Percentiles rank a stretch among this genome's conserved stretches.
Evolutionary conservation across 225 moss, liverwort and hornwort genomes (phyloP).

Genomic region (Pleurozium schreberi): DNA sequence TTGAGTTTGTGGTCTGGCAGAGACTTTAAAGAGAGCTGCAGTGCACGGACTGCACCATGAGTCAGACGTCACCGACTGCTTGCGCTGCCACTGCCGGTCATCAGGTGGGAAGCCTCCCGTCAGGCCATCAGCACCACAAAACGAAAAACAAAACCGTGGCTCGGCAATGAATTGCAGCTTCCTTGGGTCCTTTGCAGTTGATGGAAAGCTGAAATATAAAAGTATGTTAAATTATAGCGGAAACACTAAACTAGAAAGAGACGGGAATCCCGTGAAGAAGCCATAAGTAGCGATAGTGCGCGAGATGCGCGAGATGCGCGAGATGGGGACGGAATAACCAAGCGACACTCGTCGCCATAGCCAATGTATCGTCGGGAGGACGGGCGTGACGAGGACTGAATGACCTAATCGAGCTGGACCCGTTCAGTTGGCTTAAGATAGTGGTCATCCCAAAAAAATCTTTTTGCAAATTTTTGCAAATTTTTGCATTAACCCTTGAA

Average conservation of each 20-base stretch:
- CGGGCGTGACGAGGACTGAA: no score
- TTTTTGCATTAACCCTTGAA: no score
- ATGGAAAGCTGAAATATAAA: background rate
- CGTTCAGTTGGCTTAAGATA: no score
- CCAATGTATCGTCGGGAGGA: background rate
- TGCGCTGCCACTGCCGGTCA: background rate
- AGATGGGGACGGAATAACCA: background rate
- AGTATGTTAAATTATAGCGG: background rate
- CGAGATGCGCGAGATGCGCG: background rate
- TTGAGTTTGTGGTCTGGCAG: background rate
- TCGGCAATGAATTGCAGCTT: background rate
- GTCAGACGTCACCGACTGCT: background rate
- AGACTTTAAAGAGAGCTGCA: background rate
- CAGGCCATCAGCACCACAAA: background rate
- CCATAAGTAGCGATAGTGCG: background rate
- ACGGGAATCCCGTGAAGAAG: background rate
- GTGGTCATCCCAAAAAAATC: no score
- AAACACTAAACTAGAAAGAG: background rate
- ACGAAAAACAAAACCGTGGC: background rate
- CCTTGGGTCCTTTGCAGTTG: background rate
- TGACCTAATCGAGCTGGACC: background rate
- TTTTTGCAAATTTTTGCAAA: no score
- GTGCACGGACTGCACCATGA: background rate
- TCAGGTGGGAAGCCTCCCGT: background rate
- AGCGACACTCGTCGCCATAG: background rate